Evolutionary conservation across 768 basidiomycete genomes (phyloP).

Genomic region (Steccherinum ochraceum): DNA sequence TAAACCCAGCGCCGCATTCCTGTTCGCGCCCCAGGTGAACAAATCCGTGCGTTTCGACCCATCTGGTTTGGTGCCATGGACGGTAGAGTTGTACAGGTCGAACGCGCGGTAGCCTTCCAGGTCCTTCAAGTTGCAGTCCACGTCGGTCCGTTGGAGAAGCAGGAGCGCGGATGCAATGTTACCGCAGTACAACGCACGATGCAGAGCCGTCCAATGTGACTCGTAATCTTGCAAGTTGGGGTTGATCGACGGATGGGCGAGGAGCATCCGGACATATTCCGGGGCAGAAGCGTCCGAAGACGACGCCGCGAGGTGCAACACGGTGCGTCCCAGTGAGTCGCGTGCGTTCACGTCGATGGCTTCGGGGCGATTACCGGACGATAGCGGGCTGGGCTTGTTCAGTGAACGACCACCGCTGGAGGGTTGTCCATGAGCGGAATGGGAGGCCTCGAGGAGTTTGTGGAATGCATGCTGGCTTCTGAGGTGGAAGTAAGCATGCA

Average conservation of each 20-base stretch:
- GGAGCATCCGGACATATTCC: conserved; percentile 72
- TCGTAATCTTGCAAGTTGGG: conserved; percentile 80
- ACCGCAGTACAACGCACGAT: conserved; percentile 77
- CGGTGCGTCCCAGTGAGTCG: conserved; percentile 68
- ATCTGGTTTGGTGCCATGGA: conserved; percentile 64
- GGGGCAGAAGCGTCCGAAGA: conserved; percentile 53
- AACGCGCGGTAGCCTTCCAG: conserved; percentile 86
- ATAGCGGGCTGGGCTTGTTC: conserved; percentile 40
- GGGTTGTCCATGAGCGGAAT: conserved; percentile 28
- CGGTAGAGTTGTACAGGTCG: conserved; percentile 88
- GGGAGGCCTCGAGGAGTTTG: conserved; percentile 56
- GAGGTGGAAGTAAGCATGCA: conserved; percentile 71
- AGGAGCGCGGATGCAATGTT: conserved; percentile 71
- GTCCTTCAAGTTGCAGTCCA: conserved; percentile 71
- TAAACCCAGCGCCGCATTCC: conserved; percentile 82
- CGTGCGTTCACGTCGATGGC: conserved; percentile 60
- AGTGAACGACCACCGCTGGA: conserved; percentile 51
- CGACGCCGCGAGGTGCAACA: conserved; percentile 76
- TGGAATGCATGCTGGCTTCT: conserved; percentile 73
- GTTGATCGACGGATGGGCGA: conserved; percentile 69
- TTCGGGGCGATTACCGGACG: conserved; percentile 14
- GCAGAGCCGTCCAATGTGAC: conserved; percentile 87
- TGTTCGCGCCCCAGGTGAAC: conserved; percentile 83
- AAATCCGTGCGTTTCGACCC: conserved; percentile 43
- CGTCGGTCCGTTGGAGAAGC: conserved; percentile 68